Conservation (phyloP, 257 asterid species). For the Misopates orontium region DNA sequence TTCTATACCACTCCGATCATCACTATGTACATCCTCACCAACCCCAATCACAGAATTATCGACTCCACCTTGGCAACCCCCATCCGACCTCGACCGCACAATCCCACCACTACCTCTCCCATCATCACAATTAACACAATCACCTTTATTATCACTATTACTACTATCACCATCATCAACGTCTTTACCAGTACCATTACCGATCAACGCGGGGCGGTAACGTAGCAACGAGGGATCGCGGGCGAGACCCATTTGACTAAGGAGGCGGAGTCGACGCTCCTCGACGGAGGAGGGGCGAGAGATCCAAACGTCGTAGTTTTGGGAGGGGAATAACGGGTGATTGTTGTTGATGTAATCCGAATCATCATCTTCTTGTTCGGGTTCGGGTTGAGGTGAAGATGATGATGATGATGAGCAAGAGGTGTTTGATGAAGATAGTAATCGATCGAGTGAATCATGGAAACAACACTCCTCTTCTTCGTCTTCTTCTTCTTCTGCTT, state of each 20-base stretch:
- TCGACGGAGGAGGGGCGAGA: conserved; percentile 85
- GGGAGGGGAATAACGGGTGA: conserved; percentile 57
- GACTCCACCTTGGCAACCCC: conserved; percentile 29
- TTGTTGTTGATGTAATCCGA: conserved; percentile 31
- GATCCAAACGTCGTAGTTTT: conserved; percentile 84
- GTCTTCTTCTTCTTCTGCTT: conserved; percentile 59
- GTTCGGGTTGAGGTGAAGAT: conserved; percentile 47
- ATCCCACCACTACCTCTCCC: conserved; percentile 34
- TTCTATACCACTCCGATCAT: conserved; percentile 12
- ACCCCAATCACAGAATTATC: conserved; percentile 22
- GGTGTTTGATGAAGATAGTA: conserved; percentile 72
- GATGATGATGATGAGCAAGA: conserved; percentile 72
- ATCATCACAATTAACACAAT: conserved; percentile 20
- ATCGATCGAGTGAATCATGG: conserved; percentile 79
- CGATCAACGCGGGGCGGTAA: conserved; percentile 38
- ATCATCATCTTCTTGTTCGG: conserved; percentile 29
- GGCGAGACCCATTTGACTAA: conserved; percentile 75
- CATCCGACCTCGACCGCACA: conserved; percentile 61
- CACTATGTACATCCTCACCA: conserved; percentile 31
- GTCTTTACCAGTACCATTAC: conserved; percentile 14
- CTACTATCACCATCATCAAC: not conserved
- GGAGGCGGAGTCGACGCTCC: conserved; percentile 79
- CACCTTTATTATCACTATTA: conserved; percentile 14
- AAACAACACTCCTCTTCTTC: conserved; percentile 54
- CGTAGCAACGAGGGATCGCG: conserved; percentile 77